phyloP scores from a whole-genome alignment of 2,329 filamentous ascomycete species.

The Aspergillus tamarii region DNA sequence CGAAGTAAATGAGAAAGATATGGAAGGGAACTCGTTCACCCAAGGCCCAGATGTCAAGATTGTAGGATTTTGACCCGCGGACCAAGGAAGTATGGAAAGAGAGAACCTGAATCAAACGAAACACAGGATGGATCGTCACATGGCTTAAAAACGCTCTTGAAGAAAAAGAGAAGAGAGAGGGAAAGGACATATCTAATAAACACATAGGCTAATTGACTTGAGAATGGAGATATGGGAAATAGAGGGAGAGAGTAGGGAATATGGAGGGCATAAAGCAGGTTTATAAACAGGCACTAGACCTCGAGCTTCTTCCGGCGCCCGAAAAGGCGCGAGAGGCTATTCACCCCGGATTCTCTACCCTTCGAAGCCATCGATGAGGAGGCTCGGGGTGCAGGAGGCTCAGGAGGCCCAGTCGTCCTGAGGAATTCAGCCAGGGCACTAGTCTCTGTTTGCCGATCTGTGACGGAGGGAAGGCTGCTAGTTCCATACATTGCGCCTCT shows the following conservation, averaged over 20 bases:
- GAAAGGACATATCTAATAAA: conserved; percentile 6
- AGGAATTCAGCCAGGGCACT: conserved; percentile 75
- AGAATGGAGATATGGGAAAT: conserved; percentile 11
- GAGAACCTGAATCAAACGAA: conserved; percentile 7
- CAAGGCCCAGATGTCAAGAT: conserved; percentile 12
- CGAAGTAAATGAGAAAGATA: neutral
- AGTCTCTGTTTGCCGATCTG: conserved; percentile 50
- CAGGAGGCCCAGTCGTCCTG: conserved; percentile 67
- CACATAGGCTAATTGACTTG: conserved; percentile 16
- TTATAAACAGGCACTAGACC: conserved; percentile 13
- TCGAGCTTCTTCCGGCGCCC: conserved; percentile 35
- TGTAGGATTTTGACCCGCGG: conserved; percentile 10
- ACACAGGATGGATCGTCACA: conserved; percentile 22
- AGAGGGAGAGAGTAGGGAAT: neutral
- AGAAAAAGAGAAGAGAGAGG: conserved; percentile 2
- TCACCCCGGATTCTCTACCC: conserved; percentile 13
- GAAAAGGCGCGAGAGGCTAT: conserved; percentile 39
- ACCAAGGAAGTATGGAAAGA: conserved; percentile 1
- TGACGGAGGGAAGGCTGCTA: conserved; percentile 25
- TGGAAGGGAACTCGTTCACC: conserved; percentile 15
- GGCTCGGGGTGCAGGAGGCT: conserved; percentile 28
- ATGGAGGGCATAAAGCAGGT: conserved; percentile 5
- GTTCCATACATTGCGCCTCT: conserved; percentile 16
- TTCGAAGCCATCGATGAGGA: conserved; percentile 32
- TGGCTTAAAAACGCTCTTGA: conserved; percentile 19